A percentile compares a stretch with the other conserved stretches of the same genome.
These are phyloP conservation scores for Adansonia digitata DNA, from an alignment of 345 rosid species.

Conservation along the genomic window DNA sequence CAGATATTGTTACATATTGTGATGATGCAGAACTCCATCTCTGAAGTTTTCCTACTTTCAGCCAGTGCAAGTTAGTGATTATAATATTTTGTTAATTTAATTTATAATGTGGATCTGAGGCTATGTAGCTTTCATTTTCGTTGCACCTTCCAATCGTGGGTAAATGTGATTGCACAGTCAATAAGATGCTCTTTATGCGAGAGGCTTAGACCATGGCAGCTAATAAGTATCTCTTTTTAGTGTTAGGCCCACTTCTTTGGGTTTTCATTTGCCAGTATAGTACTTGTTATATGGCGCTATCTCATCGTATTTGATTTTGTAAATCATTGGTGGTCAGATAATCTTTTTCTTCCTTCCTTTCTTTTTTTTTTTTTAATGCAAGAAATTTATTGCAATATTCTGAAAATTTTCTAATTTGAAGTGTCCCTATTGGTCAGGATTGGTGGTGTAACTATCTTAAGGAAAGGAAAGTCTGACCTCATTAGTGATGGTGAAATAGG, in stretches of 20 bases:
- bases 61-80: not conserved
- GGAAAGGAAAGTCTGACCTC: constrained; percentile 85
- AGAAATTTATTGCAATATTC: not conserved
- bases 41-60: not conserved
- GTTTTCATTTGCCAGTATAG: not conserved
- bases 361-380: not conserved
- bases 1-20: not conserved
- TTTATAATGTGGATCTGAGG: not conserved
- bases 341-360: not conserved
- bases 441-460: constrained; percentile 77
- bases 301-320: not conserved
- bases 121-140: not conserved
- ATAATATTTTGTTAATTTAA: not conserved
- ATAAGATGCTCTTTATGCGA: not conserved
- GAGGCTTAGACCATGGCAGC: not conserved
- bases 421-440: constrained; percentile 42
- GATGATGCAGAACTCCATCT: not conserved
- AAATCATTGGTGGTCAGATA: not conserved
- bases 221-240: not conserved
- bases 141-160: not conserved
- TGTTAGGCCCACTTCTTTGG: not conserved
- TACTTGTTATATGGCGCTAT: not conserved
- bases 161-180: not conserved
- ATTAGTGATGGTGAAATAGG: constrained; percentile 74
- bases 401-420: constrained; percentile 12